Percentiles rank a stretch among this genome's conserved stretches.
Evolutionary conservation across 305 asterid genomes (phyloP).

Genomic region (Striga hermonthica): DNA sequence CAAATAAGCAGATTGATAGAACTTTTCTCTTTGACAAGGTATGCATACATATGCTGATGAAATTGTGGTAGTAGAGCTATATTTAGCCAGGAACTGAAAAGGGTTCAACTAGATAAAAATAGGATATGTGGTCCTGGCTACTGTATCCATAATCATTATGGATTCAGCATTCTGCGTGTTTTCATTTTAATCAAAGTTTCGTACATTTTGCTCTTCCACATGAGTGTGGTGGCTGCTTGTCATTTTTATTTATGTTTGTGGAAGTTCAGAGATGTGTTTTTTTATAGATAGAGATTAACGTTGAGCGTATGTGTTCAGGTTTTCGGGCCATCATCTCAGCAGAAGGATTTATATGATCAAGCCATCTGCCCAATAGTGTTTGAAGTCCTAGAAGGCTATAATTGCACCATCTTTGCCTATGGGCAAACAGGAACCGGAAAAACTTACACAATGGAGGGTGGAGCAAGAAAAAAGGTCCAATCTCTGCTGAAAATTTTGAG

Average conservation of each 20-base stretch:
- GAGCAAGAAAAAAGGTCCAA: slow-evolving; percentile 84
- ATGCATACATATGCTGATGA: slow-evolving; percentile 23
- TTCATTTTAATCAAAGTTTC: background rate
- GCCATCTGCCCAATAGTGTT: slow-evolving; percentile 85
- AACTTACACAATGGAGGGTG: slow-evolving; percentile 99
- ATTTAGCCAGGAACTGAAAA: background rate
- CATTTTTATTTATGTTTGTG: too few relatives aligned
- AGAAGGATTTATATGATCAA: slow-evolving; percentile 84
- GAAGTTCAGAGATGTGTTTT: background rate
- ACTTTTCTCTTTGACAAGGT: slow-evolving; percentile 96
- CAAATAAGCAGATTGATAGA: slow-evolving; percentile 97
- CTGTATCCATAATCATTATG: background rate
- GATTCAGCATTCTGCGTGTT: background rate
- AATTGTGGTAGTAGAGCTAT: slow-evolving; percentile 13
- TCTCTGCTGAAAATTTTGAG: slow-evolving; percentile 11
- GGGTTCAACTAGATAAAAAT: slow-evolving; percentile 15
- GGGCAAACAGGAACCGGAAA: slow-evolving; percentile 99
- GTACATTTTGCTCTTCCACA: too few relatives aligned
- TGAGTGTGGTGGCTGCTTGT: too few relatives aligned
- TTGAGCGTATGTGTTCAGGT: slow-evolving; percentile 51
- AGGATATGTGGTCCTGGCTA: background rate
- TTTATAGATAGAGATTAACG: slow-evolving; percentile 4
- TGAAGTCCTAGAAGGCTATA: slow-evolving; percentile 96
- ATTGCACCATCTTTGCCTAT: slow-evolving; percentile 96
- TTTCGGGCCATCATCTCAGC: slow-evolving; percentile 88